A percentile compares a stretch with the other conserved stretches of the same genome.
Evolutionary conservation across 225 moss, liverwort and hornwort species (phyloP).

Genomic region (Physcomitrium patens): DNA sequence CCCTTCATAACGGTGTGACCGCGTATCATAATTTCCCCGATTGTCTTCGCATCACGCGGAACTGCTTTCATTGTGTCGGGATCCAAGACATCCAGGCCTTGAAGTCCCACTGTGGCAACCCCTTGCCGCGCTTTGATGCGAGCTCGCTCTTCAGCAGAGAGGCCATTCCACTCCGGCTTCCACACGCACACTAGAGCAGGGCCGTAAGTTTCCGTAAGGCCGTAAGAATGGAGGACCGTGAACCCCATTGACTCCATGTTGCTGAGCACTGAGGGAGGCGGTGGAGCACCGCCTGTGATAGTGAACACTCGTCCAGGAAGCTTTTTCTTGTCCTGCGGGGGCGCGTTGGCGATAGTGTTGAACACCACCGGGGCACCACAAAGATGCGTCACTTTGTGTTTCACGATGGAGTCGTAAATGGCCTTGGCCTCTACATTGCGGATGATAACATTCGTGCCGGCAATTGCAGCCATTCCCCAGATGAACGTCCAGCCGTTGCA

Average conservation of each 20-base stretch:
- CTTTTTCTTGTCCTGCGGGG: conserved; percentile 43
- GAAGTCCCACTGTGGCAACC: conserved; percentile 58
- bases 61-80: conserved; percentile 67
- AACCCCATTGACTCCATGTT: conserved; percentile 74
- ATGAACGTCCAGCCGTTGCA: conserved; percentile 83
- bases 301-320: conserved; percentile 54
- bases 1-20: conserved; percentile 84
- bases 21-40: conserved; percentile 76
- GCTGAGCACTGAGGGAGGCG: conserved; percentile 71
- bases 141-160: conserved; percentile 50
- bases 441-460: conserved; percentile 70
- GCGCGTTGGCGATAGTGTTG: conserved; percentile 67
- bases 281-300: conserved; percentile 75
- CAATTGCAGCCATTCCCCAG: conserved; percentile 72
- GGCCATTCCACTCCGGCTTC: conserved; percentile 71
- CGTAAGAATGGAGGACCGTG: conserved; percentile 69
- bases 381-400: conserved; percentile 69
- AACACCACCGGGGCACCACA: conserved; percentile 83
- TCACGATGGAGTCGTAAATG: conserved; percentile 52
- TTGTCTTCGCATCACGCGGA: conserved; percentile 62
- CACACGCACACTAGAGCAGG: conserved; percentile 72
- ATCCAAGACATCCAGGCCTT: conserved; percentile 61
- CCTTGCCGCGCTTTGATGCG: conserved; percentile 81
- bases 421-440: conserved; percentile 56
- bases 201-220: conserved; percentile 77